Base-by-base conservation (phyloP, 768 basidiomycete genomes). In the Mycena chlorophos region DNA sequence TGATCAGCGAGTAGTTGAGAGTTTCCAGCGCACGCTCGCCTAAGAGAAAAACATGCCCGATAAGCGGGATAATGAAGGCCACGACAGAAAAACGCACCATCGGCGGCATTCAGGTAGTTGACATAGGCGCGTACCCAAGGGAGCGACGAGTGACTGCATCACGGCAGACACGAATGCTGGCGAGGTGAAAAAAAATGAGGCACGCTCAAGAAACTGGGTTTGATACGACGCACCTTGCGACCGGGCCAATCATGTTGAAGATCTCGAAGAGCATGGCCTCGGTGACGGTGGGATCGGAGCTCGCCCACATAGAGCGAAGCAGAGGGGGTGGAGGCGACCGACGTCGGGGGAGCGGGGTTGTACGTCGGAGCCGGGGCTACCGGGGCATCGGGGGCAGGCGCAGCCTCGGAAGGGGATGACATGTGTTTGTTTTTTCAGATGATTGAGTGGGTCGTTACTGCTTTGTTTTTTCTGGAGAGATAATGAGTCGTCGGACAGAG, bases 191-290 rank as follows among this genome's bases (percentile, higher is more conserved):
- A 37, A 22, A 48, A 16, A 30, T 20, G 6, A 25, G 31, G 49
- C 26, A 58, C 43, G 40, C 13, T 6, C 40, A 42, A 16, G 23
- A 48, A 51, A 5, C 27, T 40, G 54, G 29, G n/a, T n/a, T n/a
- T n/a, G n/a, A n/a, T n/a, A n/a, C n/a, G n/a, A 73, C 87, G 61
- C 61, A 92, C 94, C 93, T 95, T 42, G 94, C 94, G 62, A 99
- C 97, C 47, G 96, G 97, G 50, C 97, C 97, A 75, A 98, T 94
- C 92, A 98, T 96, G 73, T 97, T 97, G 82, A 99, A 99, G 73
- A 99, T 98, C 80, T 99, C 97, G 71, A 98, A 99, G 52, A 99
- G 85, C 94, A 98, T 98, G 55, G 97, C 96, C 81, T 99, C 97
- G 31, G 95, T 92, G 75, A 99, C 97, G 62, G 91, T 89, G 66